A percentile compares a stretch with the other conserved stretches of the same genome.
phyloP scores from a whole-genome alignment of 768 basidiomycete genomes.

The Suillus hirtellus region DNA sequence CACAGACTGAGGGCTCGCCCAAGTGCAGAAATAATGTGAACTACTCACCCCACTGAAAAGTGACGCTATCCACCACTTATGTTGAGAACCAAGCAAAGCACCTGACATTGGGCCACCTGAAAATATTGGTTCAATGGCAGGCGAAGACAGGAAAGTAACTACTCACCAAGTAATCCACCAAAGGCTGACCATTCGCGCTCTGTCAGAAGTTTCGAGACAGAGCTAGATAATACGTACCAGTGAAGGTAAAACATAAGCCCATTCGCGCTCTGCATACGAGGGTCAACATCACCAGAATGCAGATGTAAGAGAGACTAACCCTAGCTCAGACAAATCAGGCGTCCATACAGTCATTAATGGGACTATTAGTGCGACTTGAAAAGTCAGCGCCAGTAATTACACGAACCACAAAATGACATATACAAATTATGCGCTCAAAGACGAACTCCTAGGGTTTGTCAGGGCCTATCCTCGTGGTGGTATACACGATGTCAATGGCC shows the following conservation, averaged over 20 bases:
- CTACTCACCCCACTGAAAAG: constrained; percentile 47
- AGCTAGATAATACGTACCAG: constrained; percentile 28
- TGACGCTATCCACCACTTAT: constrained; percentile 58
- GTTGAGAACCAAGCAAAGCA: constrained; percentile 48
- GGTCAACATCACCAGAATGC: background rate
- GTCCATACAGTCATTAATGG: constrained; percentile 48
- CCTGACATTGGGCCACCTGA: constrained; percentile 58
- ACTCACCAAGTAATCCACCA: constrained; percentile 24
- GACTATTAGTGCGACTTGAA: constrained; percentile 39
- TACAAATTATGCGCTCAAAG: constrained; percentile 24
- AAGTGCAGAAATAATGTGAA: background rate
- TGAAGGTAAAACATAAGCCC: constrained; percentile 50
- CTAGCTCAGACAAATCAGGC: constrained; percentile 50
- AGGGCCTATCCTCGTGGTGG: background rate
- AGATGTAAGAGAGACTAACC: constrained; percentile 26
- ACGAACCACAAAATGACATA: constrained; percentile 8
- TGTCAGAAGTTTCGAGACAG: background rate
- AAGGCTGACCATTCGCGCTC: constrained; percentile 16
- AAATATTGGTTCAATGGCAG: constrained; percentile 9
- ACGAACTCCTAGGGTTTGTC: background rate
- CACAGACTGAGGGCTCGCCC: background rate
- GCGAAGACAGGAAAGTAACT: background rate
- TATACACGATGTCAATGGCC: background rate
- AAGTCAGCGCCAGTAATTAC: background rate
- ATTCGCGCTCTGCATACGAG: constrained; percentile 32